Base-by-base conservation (phyloP, 208 protist species). In the Leishmania aethiopica region DNA sequence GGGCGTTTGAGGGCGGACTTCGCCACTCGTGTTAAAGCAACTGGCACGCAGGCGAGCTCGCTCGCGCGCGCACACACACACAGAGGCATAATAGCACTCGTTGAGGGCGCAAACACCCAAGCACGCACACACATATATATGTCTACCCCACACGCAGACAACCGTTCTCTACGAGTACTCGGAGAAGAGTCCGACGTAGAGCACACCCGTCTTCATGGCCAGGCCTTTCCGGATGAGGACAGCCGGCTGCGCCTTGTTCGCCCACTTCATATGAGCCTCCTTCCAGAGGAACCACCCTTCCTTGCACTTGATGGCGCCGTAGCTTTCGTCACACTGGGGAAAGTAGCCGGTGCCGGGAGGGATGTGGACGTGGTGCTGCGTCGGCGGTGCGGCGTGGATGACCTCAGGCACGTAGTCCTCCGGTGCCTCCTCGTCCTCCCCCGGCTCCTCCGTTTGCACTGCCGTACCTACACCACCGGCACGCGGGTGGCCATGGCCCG, bases 301-400 rank as follows among this genome's bases (percentile, higher is more conserved):
- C 28, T 71, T 73, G 77, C 93, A 96, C 86, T 92, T 93, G 47
- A 97, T 88, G 17, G 92, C 92, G 42, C 93, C 92, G 82, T 94
- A 85, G 60, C 84, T 84, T 49, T 90, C 88, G 25, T 88, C 87
- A 25, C 84, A 78, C 62, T 78, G 73, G 2, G 92, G 94, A 78
- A 96, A 97, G 86, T 97, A 97, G 4, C 88, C 92, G 32, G 92
- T 95, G 25, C 94, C 94, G 2, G 94, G 85, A 10, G 90, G 86
- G 59, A 96, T 93, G 67, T 87, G 70, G 28, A 81, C 70, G 51
- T 47, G 81, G 66, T 77, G 74, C 78, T 79, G 70, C 69, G 60
- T 75, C 37, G 84, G 80, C 19, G 85, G 85, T 22, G 82, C 71
- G 37, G 77, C 80, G n/a, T 84, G 83, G 35, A 91, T 91, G 13